Evolutionary conservation across 352 stramenopile species (phyloP), one percentile per base, ranked within the genome.

Genomic region (Lagenidium sp.): DNA sequence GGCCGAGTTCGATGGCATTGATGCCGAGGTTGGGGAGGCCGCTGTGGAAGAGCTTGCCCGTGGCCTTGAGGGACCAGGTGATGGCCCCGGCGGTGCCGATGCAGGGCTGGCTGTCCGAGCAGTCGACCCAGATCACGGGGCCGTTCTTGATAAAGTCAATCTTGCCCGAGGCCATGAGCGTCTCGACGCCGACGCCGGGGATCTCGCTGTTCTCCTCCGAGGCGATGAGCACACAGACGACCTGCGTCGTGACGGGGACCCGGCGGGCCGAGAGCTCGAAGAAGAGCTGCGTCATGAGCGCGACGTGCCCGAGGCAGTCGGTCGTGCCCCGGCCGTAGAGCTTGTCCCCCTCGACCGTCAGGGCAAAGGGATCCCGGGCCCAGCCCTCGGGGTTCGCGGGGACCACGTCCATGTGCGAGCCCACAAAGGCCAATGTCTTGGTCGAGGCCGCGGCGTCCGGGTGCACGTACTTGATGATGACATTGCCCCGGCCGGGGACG

Each of bases 111-210:
- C 67, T 91, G 60, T 97, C 88, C 10, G 85, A 88, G 52, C 80
- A 90, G 61, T 97, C 89, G 16, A 97, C 68, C 89, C 88, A 97
- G 41, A 96, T 89, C 23, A 95, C 74, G 0, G 85, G 87, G 4
- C 87, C 84, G 47, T 95, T 92, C 73, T 96, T 95, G 45, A 97
- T 68, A 47, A 94, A 89, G 48, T 97, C 83, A 24, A 97, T 82
- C 49, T 93, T 85, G 5, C 89, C 87, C 0, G 71, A 78, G 52
- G 83, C 74, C 65, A 93, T 82, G 19, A 97, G 60, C 28, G 57
- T 87, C 51, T 97, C 89, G 23, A 97, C 82, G 6, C 89, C 89
- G 2, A 96, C 74, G 13, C 82, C 85, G 10, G 64, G 48, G 42
- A 93, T 86, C 46, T 85, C 75, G n/a, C 55, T 65, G 61, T 87